Conservation (phyloP, 345 rosid species). For the Salix brachista region DNA sequence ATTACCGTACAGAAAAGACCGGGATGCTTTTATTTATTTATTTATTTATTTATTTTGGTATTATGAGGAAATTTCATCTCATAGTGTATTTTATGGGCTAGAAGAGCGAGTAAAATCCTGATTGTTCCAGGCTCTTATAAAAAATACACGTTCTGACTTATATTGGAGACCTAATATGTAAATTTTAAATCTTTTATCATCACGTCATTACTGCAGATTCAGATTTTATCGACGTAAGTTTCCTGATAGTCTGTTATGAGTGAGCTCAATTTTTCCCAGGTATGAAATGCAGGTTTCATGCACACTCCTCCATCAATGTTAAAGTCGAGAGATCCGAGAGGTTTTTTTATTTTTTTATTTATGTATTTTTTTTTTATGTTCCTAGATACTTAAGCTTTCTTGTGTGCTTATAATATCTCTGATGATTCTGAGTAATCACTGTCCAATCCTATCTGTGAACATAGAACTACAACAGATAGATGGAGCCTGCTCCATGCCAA, state of each 20-base stretch:
- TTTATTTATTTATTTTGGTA: too few relatives aligned
- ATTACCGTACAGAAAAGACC: conserved; percentile 83
- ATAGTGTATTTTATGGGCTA: too few relatives aligned
- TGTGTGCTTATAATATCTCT: neutral
- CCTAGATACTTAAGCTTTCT: neutral
- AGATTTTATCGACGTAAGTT: conserved; percentile 73
- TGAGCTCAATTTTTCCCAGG: neutral
- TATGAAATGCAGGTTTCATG: conserved; percentile 63
- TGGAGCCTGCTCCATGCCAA: conserved; percentile 69
- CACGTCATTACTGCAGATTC: too few relatives aligned
- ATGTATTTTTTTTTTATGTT: conserved; percentile 7
- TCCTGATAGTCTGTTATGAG: neutral
- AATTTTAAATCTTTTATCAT: too few relatives aligned
- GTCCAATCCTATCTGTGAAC: conserved; percentile 30
- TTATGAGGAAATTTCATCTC: too few relatives aligned
- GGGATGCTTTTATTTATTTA: too few relatives aligned
- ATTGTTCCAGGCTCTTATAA: too few relatives aligned
- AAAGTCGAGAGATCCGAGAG: conserved; percentile 66
- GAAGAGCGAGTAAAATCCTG: too few relatives aligned
- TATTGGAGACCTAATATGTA: too few relatives aligned
- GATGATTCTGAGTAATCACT: neutral
- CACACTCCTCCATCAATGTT: conserved; percentile 76
- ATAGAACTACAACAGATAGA: conserved; percentile 62
- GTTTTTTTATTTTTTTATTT: too few relatives aligned
- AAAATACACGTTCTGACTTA: too few relatives aligned